Evolutionary conservation across 2,329 filamentous ascomycete genomes (phyloP).

Genomic region (Alternaria infectoria): DNA sequence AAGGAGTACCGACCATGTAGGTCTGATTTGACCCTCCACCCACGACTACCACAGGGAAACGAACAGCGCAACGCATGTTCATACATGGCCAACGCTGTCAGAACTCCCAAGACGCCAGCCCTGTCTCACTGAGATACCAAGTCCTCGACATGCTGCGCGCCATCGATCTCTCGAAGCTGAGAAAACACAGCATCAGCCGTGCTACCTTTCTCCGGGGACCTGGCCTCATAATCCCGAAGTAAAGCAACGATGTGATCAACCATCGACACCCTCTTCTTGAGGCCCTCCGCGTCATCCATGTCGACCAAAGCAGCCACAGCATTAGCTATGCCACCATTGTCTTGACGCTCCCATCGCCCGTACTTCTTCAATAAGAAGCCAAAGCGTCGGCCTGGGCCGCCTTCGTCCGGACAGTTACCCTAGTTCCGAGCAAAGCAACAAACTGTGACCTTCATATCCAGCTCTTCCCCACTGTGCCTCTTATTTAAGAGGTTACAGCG

Average conservation of each 20-base stretch:
- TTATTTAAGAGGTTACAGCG: neutral
- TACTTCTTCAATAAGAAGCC: neutral
- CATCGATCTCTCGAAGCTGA: neutral
- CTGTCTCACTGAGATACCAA: neutral
- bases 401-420: neutral
- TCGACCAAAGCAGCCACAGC: too few species aligned
- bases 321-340: too few species aligned
- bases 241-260: neutral
- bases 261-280: neutral
- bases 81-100: neutral
- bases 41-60: neutral
- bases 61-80: neutral
- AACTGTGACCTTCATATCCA: neutral
- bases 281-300: too few species aligned
- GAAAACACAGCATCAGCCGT: neutral
- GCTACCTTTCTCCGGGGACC: neutral
- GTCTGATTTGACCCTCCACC: neutral
- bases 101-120: neutral
- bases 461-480: neutral
- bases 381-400: neutral
- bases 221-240: neutral
- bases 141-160: neutral
- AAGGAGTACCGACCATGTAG: neutral
- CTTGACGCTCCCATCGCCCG: neutral
- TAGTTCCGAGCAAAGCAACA: neutral